Base-by-base conservation (phyloP, 2,329 filamentous ascomycete genomes). In the Fusarium armeniacum region DNA sequence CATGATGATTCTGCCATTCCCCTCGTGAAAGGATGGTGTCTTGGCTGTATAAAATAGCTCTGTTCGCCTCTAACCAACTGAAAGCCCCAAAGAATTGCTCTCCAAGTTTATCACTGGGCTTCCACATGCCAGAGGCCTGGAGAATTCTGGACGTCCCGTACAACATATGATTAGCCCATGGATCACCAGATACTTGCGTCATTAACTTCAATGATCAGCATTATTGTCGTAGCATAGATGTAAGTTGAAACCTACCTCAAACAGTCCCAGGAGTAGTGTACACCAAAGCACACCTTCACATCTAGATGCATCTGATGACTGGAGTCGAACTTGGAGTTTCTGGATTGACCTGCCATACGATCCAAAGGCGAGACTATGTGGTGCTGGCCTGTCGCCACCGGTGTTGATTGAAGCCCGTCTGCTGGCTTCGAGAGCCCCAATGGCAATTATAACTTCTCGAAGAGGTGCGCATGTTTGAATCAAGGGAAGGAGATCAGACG, bases 161-260 rank as follows among this genome's bases (percentile, higher is more conserved):
- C 0, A 75, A 20, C 75, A 78, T 76, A 11, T 78, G 76, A 10
- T 60, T 74, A 2, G 66, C 63, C 75, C 74, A 78, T 16, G 62
- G 57, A 1, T 75, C 73, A 7, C 68, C 72, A 4, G 71, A 72
- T 0, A 67, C 45, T 22, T 77, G 69, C 0, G 76, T 66, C 56
- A 77, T 73, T 1, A 78, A 58, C 76, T 78, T 5, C 0, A 0
- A 8, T 15, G 0, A 0, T 76, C 22, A 72, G 56, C 9, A 28
- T 10, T 2, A 13, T 2, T 15, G 10, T 3, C 1, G 28, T 8
- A 12, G 8, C 3, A 7, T 10, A n/a, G 1, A 2, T 11, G 1
- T 11, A n/a, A 7, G 1, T 4, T 10, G 0, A 18, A 7, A 12
- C 16, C 8, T 65, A 76, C 76, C 58, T 77, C 76, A 20, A 77